Conservation (phyloP, 2,329 filamentous ascomycete genomes). For the Cladosporium oxysporum region DNA sequence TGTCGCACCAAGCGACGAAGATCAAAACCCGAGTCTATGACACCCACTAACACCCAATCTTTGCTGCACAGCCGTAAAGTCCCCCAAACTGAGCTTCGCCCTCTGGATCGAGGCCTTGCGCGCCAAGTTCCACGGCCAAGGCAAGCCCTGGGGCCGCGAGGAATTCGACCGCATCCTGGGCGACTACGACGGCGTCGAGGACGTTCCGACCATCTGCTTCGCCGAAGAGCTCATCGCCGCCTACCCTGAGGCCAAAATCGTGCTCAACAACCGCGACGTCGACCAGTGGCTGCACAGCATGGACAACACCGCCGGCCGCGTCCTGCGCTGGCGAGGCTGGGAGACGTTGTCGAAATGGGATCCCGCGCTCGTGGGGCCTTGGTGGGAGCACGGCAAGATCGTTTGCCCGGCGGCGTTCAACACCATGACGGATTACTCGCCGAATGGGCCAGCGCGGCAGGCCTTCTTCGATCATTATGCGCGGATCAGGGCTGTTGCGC, state of each 20-base stretch:
- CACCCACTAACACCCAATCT: background rate
- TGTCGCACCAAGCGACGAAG: background rate
- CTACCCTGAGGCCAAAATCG: slow-evolving; percentile 29
- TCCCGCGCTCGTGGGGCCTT: slow-evolving; percentile 8
- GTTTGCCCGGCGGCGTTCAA: slow-evolving; percentile 20
- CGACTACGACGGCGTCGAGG: slow-evolving; percentile 49
- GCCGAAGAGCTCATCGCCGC: slow-evolving; percentile 25
- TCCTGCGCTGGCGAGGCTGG: slow-evolving; percentile 21
- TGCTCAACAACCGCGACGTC: slow-evolving; percentile 58
- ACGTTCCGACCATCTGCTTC: slow-evolving; percentile 24
- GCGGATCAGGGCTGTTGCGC: slow-evolving; percentile 5
- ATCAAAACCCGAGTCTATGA: background rate
- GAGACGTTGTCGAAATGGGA: slow-evolving; percentile 23
- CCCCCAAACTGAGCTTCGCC: slow-evolving; percentile 22
- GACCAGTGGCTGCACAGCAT: slow-evolving; percentile 31
- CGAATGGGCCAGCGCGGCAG: slow-evolving; percentile 10
- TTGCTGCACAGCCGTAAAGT: slow-evolving; percentile 17
- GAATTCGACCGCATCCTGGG: slow-evolving; percentile 50
- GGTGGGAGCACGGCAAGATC: slow-evolving; percentile 21
- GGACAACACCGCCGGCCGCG: slow-evolving; percentile 18
- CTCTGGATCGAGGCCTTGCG: slow-evolving; percentile 26
- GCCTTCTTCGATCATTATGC: slow-evolving; percentile 20
- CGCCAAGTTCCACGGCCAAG: slow-evolving; percentile 25
- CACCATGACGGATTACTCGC: slow-evolving; percentile 18
- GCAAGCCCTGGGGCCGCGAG: slow-evolving; percentile 23